Percentiles rank a stretch among this genome's conserved stretches.
phyloP scores from a whole-genome alignment of 1,139 yeast species.

The Geotrichum reessii region DNA sequence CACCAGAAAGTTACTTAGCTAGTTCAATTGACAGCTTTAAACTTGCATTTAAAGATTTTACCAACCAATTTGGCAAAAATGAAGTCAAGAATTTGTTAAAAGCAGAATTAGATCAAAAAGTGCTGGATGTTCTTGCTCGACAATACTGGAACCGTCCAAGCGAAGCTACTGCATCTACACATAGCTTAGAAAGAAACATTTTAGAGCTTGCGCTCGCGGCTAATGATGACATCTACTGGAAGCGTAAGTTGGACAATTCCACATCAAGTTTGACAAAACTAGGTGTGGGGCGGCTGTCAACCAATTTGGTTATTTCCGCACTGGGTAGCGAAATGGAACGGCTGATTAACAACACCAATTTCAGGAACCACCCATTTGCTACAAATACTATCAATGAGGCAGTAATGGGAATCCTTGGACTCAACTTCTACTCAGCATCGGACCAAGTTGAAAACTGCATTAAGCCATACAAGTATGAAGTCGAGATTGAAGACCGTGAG shows the following conservation, averaged over 20 bases:
- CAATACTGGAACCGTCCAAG: slow-evolving; percentile 82
- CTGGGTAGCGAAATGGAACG: slow-evolving; percentile 71
- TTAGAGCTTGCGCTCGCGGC: slow-evolving; percentile 48
- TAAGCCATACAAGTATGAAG: slow-evolving; percentile 94
- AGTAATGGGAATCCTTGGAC: slow-evolving; percentile 67
- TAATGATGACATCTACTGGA: slow-evolving; percentile 80
- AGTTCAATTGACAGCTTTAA: slow-evolving; percentile 85
- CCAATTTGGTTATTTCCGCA: slow-evolving; percentile 75
- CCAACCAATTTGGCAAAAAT: slow-evolving; percentile 73
- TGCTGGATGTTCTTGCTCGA: slow-evolving; percentile 77
- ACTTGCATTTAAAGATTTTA: slow-evolving; percentile 78
- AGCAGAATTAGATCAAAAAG: slow-evolving; percentile 81
- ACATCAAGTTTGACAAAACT: slow-evolving; percentile 80
- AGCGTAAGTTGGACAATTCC: slow-evolving; percentile 73
- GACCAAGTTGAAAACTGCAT: slow-evolving; percentile 98
- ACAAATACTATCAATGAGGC: slow-evolving; percentile 77
- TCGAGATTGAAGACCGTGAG: slow-evolving; percentile 91
- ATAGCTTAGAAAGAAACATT: slow-evolving; percentile 43
- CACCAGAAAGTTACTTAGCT: slow-evolving; percentile 93
- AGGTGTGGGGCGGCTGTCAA: slow-evolving; percentile 88
- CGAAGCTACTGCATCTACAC: slow-evolving; percentile 15
- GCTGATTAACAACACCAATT: slow-evolving; percentile 64
- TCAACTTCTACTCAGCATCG: slow-evolving; percentile 82
- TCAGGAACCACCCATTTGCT: slow-evolving; percentile 80
- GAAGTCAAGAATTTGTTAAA: slow-evolving; percentile 75